A percentile compares a stretch with the other conserved stretches of the same genome.
Evolutionary conservation across 75 land plant genomes (phyloP).

Genomic region (Azolla pinnata): DNA sequence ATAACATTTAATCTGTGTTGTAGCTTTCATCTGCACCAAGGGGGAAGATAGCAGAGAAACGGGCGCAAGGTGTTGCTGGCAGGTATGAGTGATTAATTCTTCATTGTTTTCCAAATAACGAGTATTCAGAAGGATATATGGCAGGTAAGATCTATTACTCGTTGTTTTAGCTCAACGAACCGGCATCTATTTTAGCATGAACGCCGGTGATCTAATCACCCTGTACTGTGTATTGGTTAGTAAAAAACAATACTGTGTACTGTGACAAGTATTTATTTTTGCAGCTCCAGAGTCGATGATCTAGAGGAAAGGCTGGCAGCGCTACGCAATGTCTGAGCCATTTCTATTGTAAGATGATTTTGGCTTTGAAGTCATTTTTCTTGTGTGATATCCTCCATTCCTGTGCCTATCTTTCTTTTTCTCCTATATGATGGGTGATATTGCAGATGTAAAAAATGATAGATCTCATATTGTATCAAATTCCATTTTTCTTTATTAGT

Average conservation of each 20-base stretch:
- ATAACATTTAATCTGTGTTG: constrained; percentile 3
- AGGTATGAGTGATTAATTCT: not conserved
- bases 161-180: not conserved
- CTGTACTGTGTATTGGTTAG: not conserved
- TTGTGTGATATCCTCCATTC: too few species aligned
- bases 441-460: too few species aligned
- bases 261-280: not conserved
- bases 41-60: constrained; percentile 53
- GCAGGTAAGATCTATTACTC: too few species aligned
- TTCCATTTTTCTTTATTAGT: too few species aligned
- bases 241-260: not conserved
- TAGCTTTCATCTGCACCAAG: constrained; percentile 96
- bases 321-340: constrained; percentile 30
- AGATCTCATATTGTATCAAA: too few species aligned
- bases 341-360: too few species aligned
- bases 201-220: too few species aligned
- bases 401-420: too few species aligned
- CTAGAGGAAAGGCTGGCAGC: constrained; percentile 50
- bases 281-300: constrained; percentile 55
- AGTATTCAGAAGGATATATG: not conserved
- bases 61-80: constrained; percentile 19
- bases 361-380: too few species aligned
- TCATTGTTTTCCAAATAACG: not conserved
- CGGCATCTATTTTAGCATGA: too few species aligned
- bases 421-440: too few species aligned